Base-by-base conservation (phyloP, 2,329 filamentous ascomycete species). In the Hypoxylon sp. region DNA sequence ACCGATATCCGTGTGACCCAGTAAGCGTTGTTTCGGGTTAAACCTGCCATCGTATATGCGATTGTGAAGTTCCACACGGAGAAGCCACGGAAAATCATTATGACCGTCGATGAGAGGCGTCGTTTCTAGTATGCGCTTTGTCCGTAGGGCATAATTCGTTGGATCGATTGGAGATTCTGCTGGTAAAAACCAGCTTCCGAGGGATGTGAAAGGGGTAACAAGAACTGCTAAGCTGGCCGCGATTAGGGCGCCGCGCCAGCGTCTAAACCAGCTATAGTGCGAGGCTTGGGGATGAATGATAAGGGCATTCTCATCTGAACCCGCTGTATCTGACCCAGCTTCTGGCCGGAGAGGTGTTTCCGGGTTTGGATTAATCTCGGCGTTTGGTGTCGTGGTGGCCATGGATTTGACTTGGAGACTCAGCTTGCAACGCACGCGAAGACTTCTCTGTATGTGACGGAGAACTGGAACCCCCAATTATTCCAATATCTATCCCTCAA, bases 41-140 rank as follows among this genome's bases (percentile, higher is more conserved):
- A 67, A 67, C 8, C 24, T 67, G 17, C 60, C 60, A 37, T 72
- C 64, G 31, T 73, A 73, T n/a, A 73, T 72, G 44, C 68, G 69
- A 46, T 73, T 73, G 32, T 69, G 63, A 8, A 72, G 55, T 54
- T 73, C 72, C 8, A 73, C 48, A 4, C 72, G 63, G n/a, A 73
- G 63, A 35, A 72, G 58, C 62, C 70, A 73, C 8, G 72, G 72
- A 2, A 72, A 61, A 32, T 73, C 71, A 56, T 73, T 73, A 31
- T 73, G 71, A 1, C 71, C 71, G 29, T 74, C 68, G 19, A 74
- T 72, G 35, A 74, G 65, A 0, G 72, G 72, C 17, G 72, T 74
- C 15, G 67, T 70, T 37, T 62, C 55, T 2, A 74, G 55, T 35
- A 74, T 44, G 11, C 60, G 62, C 24, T 69, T 68, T 6, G 72